A percentile compares a stretch with the other conserved stretches of the same genome.
These are phyloP conservation scores for Ambrosiella beaveri DNA, from an alignment of 2,329 filamentous ascomycete species.

Conservation along the genomic window DNA sequence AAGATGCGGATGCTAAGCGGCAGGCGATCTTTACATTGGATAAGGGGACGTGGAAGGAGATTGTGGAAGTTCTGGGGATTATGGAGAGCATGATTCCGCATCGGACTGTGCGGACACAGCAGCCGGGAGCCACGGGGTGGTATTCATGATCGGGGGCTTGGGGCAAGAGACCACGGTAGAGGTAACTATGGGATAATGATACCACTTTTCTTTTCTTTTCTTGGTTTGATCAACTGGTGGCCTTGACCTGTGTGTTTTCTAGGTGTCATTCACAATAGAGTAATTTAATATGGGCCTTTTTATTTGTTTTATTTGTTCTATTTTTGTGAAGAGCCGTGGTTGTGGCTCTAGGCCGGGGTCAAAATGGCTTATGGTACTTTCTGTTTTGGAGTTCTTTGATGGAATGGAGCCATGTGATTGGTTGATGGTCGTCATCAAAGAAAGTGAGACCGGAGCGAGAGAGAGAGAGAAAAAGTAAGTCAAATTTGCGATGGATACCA, in stretches of 20 bases:
- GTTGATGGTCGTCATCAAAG: neutral
- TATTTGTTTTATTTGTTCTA: slow-evolving; percentile 1
- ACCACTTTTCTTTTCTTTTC: neutral
- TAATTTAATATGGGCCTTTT: too few species aligned
- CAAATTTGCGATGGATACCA: too few species aligned
- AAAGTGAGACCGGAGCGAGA: neutral
- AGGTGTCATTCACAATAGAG: too few species aligned
- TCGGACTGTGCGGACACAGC: slow-evolving; percentile 41
- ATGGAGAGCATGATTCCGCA: slow-evolving; percentile 72
- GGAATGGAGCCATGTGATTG: neutral
- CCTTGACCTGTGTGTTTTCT: too few species aligned
- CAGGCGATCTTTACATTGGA: slow-evolving; percentile 84
- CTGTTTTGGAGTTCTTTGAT: neutral
- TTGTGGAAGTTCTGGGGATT: slow-evolving; percentile 63
- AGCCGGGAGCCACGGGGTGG: slow-evolving; percentile 45
- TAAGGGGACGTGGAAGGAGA: slow-evolving; percentile 62
- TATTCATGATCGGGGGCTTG: slow-evolving; percentile 31
- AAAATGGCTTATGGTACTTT: neutral
- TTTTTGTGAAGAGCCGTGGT: neutral
- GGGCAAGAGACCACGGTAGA: neutral
- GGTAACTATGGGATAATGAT: neutral
- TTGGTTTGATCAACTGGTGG: neutral
- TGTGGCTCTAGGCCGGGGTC: neutral
- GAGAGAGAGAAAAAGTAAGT: neutral
- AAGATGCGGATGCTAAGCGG: slow-evolving; percentile 40